Evolutionary conservation across 1,284 basidiomycete species (phyloP), one percentile per base, ranked within the genome.

Genomic region (Tilletiopsis washingtonensis): DNA sequence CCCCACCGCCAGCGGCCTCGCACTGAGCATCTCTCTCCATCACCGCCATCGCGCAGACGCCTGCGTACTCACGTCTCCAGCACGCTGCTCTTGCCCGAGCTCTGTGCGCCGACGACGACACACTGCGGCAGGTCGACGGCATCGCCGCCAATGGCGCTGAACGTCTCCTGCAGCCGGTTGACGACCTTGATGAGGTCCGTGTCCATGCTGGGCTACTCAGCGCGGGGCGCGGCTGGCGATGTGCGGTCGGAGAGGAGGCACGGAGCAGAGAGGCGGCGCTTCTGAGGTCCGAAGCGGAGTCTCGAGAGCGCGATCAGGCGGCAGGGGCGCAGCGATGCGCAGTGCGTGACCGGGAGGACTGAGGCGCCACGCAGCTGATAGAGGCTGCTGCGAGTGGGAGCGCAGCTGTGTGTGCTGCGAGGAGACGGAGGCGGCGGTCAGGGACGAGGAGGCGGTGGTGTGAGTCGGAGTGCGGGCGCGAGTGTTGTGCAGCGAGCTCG

Each of bases 151-250:
- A 69, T 68, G 34, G 61, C 56, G 49, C 72, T 67, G 53, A 73
- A 65, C 50, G 73, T 76, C 53, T 73, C 75, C 76, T 97, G 93
- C 42, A 98, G 84, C 77, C 85, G 86, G 78, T 97, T 97, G 47
- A 97, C 93, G 2, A 96, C 82, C 64, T 85, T 84, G 67, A 97
- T 98, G 63, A 97, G 82, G 75, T 96, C 91, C 29, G 63, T 64
- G 57, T 71, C 69, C 69, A 71, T 71, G 20, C 15, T 59, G 38
- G n/a, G n/a, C n/a, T n/a, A n/a, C n/a, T n/a, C n/a, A n/a, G n/a
- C n/a, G n/a, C n/a, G n/a, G 21, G 45, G 14, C 14, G 34, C 14
- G 36, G 4, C 23, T 19, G 3, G 36, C 14, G 4, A 20, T 27
- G 36, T 19, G 17, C 15, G 45, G 7, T 34, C 4, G 12, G 5